Conservation (phyloP, 352 stramenopile genomes). For the Phytophthora quininea region DNA sequence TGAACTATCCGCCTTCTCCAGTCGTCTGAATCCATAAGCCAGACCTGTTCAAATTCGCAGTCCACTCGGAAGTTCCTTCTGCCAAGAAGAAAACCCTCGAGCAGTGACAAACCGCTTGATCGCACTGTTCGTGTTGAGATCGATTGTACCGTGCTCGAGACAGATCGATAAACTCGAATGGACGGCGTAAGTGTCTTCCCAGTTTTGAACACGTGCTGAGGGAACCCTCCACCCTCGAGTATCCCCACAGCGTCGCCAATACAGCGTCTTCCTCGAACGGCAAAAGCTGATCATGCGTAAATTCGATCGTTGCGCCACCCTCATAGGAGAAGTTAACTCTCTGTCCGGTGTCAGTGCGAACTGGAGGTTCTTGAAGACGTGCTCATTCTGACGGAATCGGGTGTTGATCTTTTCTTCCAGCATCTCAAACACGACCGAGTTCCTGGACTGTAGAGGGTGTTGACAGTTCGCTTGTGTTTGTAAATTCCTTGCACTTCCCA, state of each 20-base stretch:
- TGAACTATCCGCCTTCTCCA: too few relatives aligned
- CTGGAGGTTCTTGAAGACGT: neutral
- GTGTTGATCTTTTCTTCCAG: conserved; percentile 18
- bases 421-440: conserved; percentile 12
- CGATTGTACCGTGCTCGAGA: neutral
- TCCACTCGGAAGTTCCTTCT: too few relatives aligned
- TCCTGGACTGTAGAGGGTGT: too few relatives aligned
- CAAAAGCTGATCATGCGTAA: conserved; percentile 9
- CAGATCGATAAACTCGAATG: conserved; percentile 6
- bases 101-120: conserved; percentile 19
- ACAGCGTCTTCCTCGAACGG: conserved; percentile 13
- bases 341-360: conserved; percentile 8
- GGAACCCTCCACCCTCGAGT: too few relatives aligned
- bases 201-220: too few relatives aligned
- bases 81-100: neutral
- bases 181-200: conserved; percentile 9
- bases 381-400: conserved; percentile 3
- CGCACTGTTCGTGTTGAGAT: conserved; percentile 11
- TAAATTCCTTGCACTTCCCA: too few relatives aligned
- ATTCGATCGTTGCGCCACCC: neutral
- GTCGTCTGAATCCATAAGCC: too few relatives aligned
- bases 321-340: conserved; percentile 3
- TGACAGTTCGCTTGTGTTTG: too few relatives aligned
- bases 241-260: conserved; percentile 7
- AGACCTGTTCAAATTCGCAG: too few relatives aligned